Evolutionary conservation across 2,329 filamentous ascomycete genomes (phyloP), one percentile per base, ranked within the genome.

Genomic region (Trichophyton verrucosum): DNA sequence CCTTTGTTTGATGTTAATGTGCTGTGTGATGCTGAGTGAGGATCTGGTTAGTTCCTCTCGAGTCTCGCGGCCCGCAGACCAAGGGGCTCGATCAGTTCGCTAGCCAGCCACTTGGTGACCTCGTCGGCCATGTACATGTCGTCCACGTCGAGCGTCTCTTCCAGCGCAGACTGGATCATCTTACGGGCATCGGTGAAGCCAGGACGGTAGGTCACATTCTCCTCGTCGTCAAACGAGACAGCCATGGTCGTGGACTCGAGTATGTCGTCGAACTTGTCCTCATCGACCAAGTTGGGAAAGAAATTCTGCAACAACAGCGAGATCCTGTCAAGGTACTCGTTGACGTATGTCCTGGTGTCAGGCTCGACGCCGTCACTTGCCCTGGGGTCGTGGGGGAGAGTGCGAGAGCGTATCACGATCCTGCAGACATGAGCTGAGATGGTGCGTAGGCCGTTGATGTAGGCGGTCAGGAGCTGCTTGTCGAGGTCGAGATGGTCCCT

Each of bases 381-480:
- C 3, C 24, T 46, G 33, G 36, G 49, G 15, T 38, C 36, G 11
- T 42, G 60, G 51, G 63, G 60, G 11, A 65, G 60, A 6, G 63
- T 63, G 61, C 69, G 72, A 20, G 66, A 65, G 53, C 68, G 70
- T 44, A 76, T 67, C 42, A 70, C 69, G 1, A 65, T 60, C 59
- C 69, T 70, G 62, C 75, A 75, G 51, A 69, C 66, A n/a, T 66
- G 63, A 15, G 68, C 63, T 40, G 73, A 69, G 24, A 61, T 42
- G 1, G 70, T 73, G 38, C 72, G 71, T n/a, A 76, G 72, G 15
- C 73, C 74, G 57, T 76, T 76, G 65, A 76, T 73, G 64, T 74
- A 75, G 9, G 74, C 74, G 24, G 70, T 65, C 58, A 76, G 75
- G 4, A 75, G 65, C 30, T 69, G 67, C 47, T 71, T 72, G 60